Percentiles rank a stretch among this genome's conserved stretches.
Evolutionary conservation across 495 filamentous ascomycete genomes (phyloP).

Genomic region (Tuber aestivum): DNA sequence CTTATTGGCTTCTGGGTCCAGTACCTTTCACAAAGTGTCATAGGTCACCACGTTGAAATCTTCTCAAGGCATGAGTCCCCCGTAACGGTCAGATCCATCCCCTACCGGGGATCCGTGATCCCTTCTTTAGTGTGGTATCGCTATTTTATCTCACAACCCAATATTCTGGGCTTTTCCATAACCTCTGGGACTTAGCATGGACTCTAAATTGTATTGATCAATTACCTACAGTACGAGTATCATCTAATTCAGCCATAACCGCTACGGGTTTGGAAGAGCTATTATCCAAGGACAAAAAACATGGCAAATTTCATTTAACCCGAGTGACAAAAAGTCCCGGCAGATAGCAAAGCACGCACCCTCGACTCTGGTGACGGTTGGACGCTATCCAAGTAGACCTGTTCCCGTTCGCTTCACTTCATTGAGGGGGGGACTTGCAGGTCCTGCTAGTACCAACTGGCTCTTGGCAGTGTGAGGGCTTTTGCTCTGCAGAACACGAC

Average conservation of each 20-base stretch:
- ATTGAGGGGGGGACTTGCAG: neutral
- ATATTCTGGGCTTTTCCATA: neutral
- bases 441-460: neutral
- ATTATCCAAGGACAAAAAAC: neutral
- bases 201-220: neutral
- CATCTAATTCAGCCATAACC: neutral
- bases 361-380: neutral
- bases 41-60: neutral
- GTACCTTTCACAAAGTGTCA: neutral
- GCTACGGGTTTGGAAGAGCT: neutral
- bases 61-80: neutral
- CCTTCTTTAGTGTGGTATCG: neutral
- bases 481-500: neutral
- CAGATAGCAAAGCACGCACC: neutral
- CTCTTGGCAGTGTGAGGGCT: neutral
- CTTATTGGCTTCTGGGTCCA: neutral
- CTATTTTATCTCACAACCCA: neutral
- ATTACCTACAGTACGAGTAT: neutral
- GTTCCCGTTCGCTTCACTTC: neutral
- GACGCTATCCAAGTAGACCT: neutral
- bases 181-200: neutral
- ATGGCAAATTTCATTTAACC: neutral
- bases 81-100: neutral
- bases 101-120: neutral
- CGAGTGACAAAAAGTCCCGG: neutral